Evolutionary conservation across 495 filamentous ascomycete genomes (phyloP).

Genomic region (Filosporella fistucella): DNA sequence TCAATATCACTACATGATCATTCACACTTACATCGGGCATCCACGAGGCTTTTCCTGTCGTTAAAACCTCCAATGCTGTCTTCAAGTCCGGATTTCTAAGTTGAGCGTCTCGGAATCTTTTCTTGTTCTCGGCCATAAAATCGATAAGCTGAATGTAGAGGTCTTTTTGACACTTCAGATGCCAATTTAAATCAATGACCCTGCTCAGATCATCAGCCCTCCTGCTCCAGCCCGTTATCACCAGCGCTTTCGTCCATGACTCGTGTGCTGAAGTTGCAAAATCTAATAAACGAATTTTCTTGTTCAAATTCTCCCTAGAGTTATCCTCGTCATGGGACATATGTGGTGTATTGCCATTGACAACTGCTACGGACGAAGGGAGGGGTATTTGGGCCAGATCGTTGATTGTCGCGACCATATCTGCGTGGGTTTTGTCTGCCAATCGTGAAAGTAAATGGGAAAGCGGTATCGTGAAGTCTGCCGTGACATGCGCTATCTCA

Average conservation of each 20-base stretch:
- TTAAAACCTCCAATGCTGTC: constrained; percentile 81
- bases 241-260: constrained; percentile 82
- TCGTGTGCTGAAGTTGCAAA: constrained; percentile 55
- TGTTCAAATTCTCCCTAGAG: constrained; percentile 63
- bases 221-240: constrained; percentile 82
- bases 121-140: constrained; percentile 64
- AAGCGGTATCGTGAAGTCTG: constrained; percentile 67
- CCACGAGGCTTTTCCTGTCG: constrained; percentile 66
- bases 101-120: constrained; percentile 56
- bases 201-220: constrained; percentile 71
- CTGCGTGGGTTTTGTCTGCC: constrained; percentile 76
- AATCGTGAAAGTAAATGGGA: constrained; percentile 66
- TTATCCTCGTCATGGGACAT: constrained; percentile 42
- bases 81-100: constrained; percentile 84
- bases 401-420: constrained; percentile 64
- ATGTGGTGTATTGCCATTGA: constrained; percentile 49
- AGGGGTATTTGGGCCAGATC: constrained; percentile 62
- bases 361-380: constrained; percentile 39
- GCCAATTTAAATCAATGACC: constrained; percentile 77
- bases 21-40: constrained; percentile 64
- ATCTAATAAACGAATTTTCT: constrained; percentile 73
- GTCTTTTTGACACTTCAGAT: constrained; percentile 56
- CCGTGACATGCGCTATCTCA: constrained; percentile 74
- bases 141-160: constrained; percentile 52
- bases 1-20: constrained; percentile 9